Percentiles rank a stretch among this genome's conserved stretches.
These are phyloP conservation scores for Datisca glomerata DNA, from an alignment of 306 rosid genomes.

Conservation along the genomic window DNA sequence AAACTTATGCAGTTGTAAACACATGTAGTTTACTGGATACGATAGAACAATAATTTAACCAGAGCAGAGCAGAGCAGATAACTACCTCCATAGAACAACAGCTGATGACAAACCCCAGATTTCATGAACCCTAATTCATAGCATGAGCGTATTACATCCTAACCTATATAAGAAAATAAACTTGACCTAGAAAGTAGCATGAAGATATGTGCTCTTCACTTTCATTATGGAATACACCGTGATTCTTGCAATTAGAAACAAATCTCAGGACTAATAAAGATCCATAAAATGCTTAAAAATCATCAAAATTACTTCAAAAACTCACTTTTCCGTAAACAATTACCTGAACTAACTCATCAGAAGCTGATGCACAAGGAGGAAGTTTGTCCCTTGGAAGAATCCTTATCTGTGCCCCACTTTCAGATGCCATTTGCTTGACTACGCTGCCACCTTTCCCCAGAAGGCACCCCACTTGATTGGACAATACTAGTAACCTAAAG, in stretches of 20 bases:
- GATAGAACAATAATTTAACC: too few relatives aligned
- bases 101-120: too few relatives aligned
- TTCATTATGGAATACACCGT: background rate
- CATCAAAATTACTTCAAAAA: too few relatives aligned
- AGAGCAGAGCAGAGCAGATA: too few relatives aligned
- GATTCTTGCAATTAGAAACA: background rate
- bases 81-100: too few relatives aligned
- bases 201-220: background rate
- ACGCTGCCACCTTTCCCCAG: slow-evolving; percentile 91
- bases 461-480: slow-evolving; percentile 80
- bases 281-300: background rate
- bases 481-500: slow-evolving; percentile 60
- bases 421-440: slow-evolving; percentile 70
- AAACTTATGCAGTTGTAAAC: too few relatives aligned
- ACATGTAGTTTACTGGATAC: too few relatives aligned
- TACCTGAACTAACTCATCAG: slow-evolving; percentile 90
- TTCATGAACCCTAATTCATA: too few relatives aligned
- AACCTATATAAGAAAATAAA: background rate
- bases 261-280: background rate
- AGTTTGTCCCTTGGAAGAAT: slow-evolving; percentile 81
- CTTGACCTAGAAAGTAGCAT: background rate
- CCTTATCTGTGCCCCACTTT: slow-evolving; percentile 85
- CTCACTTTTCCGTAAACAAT: slow-evolving; percentile 4
- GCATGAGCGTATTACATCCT: too few relatives aligned
- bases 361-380: slow-evolving; percentile 48